Evolutionary conservation across 805 yeast species (phyloP), one percentile per base, ranked within the genome.

Genomic region (Ogataea ganodermae): DNA sequence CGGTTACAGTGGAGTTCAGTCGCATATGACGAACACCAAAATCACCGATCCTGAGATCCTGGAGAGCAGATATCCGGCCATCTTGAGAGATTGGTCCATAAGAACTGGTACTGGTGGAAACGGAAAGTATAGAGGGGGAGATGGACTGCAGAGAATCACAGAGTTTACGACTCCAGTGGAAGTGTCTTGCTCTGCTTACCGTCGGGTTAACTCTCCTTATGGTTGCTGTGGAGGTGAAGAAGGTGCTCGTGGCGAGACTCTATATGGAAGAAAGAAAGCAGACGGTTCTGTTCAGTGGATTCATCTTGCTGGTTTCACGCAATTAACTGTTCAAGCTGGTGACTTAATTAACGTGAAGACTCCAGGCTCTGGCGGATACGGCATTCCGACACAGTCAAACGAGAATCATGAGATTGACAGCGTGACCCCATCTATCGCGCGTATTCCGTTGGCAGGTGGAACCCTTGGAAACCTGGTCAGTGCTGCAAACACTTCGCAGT

Each of bases 11-110:
- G 83, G 73, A 21, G 77, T 76, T 4, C 81, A 78, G 75, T 80
- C 44, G 67, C 75, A 6, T 24, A 49, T 49, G 53, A 49, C 53
- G 16, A 49, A 49, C 36, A 49, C 53, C 10, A 49, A 49, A 62
- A 78, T 76, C 53, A 78, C 83, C 1, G 83, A 78, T 53, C 74
- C 79, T 1, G 83, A 78, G 57, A 66, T 76, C 10, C 68, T 78
- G 49, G 83, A 78, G 55, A 68, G 72, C 48, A 61, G 81, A 39
- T 77, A 76, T 52, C 82, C 83, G 1, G 75, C 74, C 12, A 66
- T 76, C 30, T 63, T 78, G 31, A 70, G 63, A 28, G 76, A 76
- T 51, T 78, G 66, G 54, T 60, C 73, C 3, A 63, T 77, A 12
- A 65, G 80, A 52, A 50, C 58, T 20, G 71, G 71, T 3, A 70